phyloP scores from a whole-genome alignment of 805 yeast genomes.

The Teunomyces gatunensis region DNA sequence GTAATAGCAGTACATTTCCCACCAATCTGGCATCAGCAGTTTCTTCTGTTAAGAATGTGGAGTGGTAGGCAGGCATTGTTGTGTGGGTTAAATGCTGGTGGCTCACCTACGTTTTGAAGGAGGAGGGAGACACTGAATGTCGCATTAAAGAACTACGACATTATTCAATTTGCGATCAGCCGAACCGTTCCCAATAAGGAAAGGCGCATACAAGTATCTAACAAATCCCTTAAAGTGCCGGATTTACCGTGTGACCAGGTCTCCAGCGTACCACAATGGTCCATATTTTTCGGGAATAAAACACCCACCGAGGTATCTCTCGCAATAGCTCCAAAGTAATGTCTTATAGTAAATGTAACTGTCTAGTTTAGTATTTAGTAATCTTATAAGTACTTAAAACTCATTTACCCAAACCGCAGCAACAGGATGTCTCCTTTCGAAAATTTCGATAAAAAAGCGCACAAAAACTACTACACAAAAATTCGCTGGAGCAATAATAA shows the following conservation, averaged over 20 bases:
- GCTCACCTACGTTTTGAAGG: no score
- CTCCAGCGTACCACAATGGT: neutral
- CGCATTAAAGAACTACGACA: neutral
- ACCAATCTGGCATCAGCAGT: slow-evolving; percentile 57
- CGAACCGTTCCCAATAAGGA: neutral
- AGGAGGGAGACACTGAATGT: neutral
- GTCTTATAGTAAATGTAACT: neutral
- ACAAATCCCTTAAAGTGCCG: neutral
- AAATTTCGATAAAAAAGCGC: neutral
- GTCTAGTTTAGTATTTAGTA: neutral
- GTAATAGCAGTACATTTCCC: slow-evolving; percentile 81
- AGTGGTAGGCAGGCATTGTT: slow-evolving; percentile 67
- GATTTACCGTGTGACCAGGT: neutral
- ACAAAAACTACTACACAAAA: slow-evolving; percentile 1
- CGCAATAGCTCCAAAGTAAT: no score
- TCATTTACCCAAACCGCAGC: slow-evolving; percentile 1
- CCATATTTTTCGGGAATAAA: neutral
- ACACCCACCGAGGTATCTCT: neutral
- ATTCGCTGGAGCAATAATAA: slow-evolving; percentile 2
- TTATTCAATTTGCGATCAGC: neutral
- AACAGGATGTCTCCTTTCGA: neutral
- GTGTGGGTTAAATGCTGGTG: neutral
- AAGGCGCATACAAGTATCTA: neutral
- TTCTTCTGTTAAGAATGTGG: slow-evolving; percentile 69
- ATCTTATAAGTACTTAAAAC: neutral